Base-by-base conservation (phyloP, 2,329 filamentous ascomycete species). In the Epichloe gansuensis region DNA sequence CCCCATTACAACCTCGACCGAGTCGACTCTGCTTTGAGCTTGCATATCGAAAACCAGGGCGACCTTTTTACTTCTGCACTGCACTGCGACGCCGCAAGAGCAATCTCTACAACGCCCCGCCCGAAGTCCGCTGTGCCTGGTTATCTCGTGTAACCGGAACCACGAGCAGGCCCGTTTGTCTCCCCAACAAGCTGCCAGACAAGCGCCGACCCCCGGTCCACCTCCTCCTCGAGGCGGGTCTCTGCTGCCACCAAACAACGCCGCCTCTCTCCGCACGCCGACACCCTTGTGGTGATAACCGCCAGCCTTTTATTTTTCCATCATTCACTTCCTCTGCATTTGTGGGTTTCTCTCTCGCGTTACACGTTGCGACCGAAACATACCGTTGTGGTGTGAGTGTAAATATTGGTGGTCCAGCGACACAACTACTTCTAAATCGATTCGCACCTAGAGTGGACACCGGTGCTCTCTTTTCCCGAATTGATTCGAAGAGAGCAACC, bases 291-390 rank as follows among this genome's bases (percentile, higher is more conserved):
- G 43, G 44, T 49, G 45, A 44, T 49, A 45, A 51, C 52, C 27
- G 44, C 49, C 49, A 31, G 40, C 39, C 43, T 49, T 36, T 50
- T 47, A 21, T 39, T 36, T 36, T 17, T 57, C 55, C 11, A 51
- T 36, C 47, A 21, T 48, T 15, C 15, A 17, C 34, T 58, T 57
- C 55, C 56, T 58, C 53, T 53, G 55, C 55, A 27, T 51, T 57
- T 52, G 13, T n/a, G 25, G 52, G 36, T 44, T 40, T 23, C 31
- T 34, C 52, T 21, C 27, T 50, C 57, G 53, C 51, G 52, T 53
- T 57, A 54, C 55, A 56, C 54, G 42, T 56, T 53, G 58, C 59
- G 55, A 58, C 61, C 60, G 59, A 65, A 61, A 65, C 63, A 63
- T 61, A 63, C 59, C 59, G 57, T 56, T 49, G 39, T 49, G 49